Evolutionary conservation across 2,329 filamentous ascomycete genomes (phyloP).

Genomic region (Botrytis hyacinthi): DNA sequence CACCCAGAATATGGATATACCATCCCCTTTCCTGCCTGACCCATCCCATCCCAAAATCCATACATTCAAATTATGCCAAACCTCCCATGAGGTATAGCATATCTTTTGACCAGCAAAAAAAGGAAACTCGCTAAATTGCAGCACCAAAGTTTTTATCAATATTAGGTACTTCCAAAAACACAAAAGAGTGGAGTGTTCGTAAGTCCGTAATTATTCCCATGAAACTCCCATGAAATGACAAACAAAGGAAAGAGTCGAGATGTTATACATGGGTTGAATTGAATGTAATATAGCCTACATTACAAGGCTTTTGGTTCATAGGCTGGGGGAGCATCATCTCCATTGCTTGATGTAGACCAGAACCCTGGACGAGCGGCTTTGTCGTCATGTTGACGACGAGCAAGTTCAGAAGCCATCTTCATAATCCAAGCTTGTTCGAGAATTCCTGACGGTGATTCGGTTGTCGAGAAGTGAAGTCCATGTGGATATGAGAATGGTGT

Average conservation of each 20-base stretch:
- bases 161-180: slow-evolving; percentile 19
- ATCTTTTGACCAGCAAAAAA: neutral
- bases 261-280: neutral
- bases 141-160: slow-evolving; percentile 9
- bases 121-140: slow-evolving; percentile 19
- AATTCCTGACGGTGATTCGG: slow-evolving; percentile 36
- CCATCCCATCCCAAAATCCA: neutral
- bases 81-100: slow-evolving; percentile 18
- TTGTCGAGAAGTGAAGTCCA: slow-evolving; percentile 20
- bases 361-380: slow-evolving; percentile 54
- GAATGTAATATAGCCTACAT: slow-evolving; percentile 10
- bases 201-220: slow-evolving; percentile 8
- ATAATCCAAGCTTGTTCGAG: slow-evolving; percentile 72
- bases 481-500: slow-evolving; percentile 26
- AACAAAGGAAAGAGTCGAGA: slow-evolving; percentile 5
- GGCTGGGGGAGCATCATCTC: slow-evolving; percentile 58
- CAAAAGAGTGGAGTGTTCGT: slow-evolving; percentile 22
- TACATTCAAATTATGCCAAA: slow-evolving; percentile 13
- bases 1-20: neutral
- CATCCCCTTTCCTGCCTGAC: neutral
- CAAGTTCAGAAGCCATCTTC: slow-evolving; percentile 93
- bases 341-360: slow-evolving; percentile 41
- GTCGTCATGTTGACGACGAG: slow-evolving; percentile 81
- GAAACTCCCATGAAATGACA: neutral
- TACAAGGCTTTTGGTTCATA: slow-evolving; percentile 48